Base-by-base conservation (phyloP, 2,329 filamentous ascomycete genomes). In the Cercospora sp. region DNA sequence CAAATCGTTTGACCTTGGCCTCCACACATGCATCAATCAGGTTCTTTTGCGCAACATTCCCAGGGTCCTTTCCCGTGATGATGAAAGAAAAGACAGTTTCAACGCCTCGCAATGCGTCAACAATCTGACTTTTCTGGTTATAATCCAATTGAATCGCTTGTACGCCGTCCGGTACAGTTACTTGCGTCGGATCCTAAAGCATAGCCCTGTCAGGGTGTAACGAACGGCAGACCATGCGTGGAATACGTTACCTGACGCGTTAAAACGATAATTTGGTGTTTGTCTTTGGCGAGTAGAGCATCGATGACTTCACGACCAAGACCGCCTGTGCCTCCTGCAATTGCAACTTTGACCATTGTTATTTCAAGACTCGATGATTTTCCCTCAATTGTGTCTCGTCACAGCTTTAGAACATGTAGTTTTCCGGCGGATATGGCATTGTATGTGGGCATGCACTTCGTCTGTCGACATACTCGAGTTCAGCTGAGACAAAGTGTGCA, bases 261-360 rank as follows among this genome's bases (percentile, higher is more conserved):
- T 1, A 89, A 75, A 20, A 88, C 78, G 0, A 80, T 75, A 57
- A 89, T 84, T 0, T 86, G 79, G 66, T 89, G 86, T 64, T 83
- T 86, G 9, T 80, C 79, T 3, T 79, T 78, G 3, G 81, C 81
- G 2, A 85, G 72, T 0, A 88, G 78, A 3, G 77, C 80, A 66
- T 87, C 85, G 23, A 88, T 76, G 9, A 88, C 73, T 73, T 87
- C 86, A 51, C 77, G 80, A 2, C 83, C 84, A 58, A 89, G 82
- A 84, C 83, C 72, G 13, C 82, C 82, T 10, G 81, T 80, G 33
- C 82, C 82, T 55, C 83, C 82, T 45, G 82, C 82, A 13, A 84
- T 68, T 45, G 79, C 80, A 45, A 84, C 76, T 23, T 79, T 81
- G 60, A 84, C 82, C 82, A 84, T 85, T 18, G 75, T 75, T 30